Evolutionary conservation across 805 yeast genomes (phyloP).

Genomic region (Starmera quercuum): DNA sequence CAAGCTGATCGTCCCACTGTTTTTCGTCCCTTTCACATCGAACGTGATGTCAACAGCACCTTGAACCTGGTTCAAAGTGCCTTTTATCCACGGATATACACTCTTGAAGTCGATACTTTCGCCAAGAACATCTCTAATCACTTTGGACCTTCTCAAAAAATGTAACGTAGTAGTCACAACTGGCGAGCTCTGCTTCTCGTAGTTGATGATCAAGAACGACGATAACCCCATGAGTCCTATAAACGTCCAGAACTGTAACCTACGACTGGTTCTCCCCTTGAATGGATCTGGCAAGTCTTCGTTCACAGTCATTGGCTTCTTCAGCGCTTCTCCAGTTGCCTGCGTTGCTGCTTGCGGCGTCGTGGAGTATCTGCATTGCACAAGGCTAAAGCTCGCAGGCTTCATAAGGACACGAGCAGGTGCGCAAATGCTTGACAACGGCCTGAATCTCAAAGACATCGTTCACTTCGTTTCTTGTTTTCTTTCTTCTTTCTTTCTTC

Average conservation of each 20-base stretch:
- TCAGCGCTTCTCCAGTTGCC: no score
- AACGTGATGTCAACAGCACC: conserved; percentile 75
- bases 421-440: no score
- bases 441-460: no score
- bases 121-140: conserved; percentile 61
- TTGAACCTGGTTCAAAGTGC: conserved; percentile 74
- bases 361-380: no score
- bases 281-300: conserved; percentile 79
- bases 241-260: conserved; percentile 49
- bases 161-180: conserved; percentile 81
- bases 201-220: conserved; percentile 71
- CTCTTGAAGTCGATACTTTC: conserved; percentile 66
- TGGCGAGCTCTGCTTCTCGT: conserved; percentile 88
- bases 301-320: conserved; percentile 35
- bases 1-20: conserved; percentile 49
- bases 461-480: no score
- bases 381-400: no score
- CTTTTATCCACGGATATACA: conserved; percentile 84
- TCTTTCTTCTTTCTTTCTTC: no score
- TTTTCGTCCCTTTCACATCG: conserved; percentile 59
- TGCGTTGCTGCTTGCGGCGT: no score
- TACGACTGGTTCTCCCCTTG: conserved; percentile 41
- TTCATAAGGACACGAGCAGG: no score
- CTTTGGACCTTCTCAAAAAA: conserved; percentile 68
- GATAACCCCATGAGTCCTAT: conserved; percentile 45